phyloP scores from a whole-genome alignment of 805 yeast genomes.

The Pichia thaimueangensis region DNA sequence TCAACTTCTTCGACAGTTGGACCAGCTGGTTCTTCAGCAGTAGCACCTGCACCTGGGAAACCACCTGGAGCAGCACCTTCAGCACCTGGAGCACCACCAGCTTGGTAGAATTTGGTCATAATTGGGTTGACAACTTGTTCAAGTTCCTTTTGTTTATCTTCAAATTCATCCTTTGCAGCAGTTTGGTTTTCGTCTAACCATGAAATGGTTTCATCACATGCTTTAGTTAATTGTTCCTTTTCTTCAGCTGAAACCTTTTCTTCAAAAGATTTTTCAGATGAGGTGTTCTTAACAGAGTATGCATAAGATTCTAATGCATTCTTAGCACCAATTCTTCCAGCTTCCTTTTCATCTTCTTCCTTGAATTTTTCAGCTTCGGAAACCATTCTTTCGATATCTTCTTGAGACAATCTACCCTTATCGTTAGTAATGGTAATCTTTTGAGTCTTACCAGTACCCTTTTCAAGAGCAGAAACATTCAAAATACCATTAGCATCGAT shows the following conservation, averaged over 20 bases:
- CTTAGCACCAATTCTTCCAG: slow-evolving; percentile 87
- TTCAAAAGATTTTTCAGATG: slow-evolving; percentile 67
- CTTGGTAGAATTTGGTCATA: slow-evolving; percentile 94
- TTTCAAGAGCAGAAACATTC: slow-evolving; percentile 52
- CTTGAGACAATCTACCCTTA: slow-evolving; percentile 51
- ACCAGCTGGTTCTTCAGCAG: slow-evolving; percentile 58
- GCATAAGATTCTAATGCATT: slow-evolving; percentile 94
- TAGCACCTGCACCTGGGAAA: slow-evolving; percentile 36
- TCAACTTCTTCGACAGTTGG: slow-evolving; percentile 83
- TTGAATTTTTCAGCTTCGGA: slow-evolving; percentile 58
- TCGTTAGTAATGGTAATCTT: slow-evolving; percentile 44
- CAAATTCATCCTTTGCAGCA: slow-evolving; percentile 86
- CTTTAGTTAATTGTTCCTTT: slow-evolving; percentile 59
- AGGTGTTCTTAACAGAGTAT: slow-evolving; percentile 82
- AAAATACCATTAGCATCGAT: slow-evolving; percentile 77
- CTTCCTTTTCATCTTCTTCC: slow-evolving; percentile 60
- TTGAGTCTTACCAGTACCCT: slow-evolving; percentile 46
- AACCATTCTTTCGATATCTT: slow-evolving; percentile 61
- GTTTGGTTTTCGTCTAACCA: slow-evolving; percentile 95
- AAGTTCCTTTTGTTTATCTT: slow-evolving; percentile 91
- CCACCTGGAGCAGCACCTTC: slow-evolving; percentile 52
- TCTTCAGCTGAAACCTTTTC: slow-evolving; percentile 56
- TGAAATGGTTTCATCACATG: slow-evolving; percentile 75
- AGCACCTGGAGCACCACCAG: slow-evolving; percentile 77
- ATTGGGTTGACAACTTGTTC: slow-evolving; percentile 95